Conservation (phyloP, 2,329 filamentous ascomycete species). For the Aspergillus jensenii region DNA sequence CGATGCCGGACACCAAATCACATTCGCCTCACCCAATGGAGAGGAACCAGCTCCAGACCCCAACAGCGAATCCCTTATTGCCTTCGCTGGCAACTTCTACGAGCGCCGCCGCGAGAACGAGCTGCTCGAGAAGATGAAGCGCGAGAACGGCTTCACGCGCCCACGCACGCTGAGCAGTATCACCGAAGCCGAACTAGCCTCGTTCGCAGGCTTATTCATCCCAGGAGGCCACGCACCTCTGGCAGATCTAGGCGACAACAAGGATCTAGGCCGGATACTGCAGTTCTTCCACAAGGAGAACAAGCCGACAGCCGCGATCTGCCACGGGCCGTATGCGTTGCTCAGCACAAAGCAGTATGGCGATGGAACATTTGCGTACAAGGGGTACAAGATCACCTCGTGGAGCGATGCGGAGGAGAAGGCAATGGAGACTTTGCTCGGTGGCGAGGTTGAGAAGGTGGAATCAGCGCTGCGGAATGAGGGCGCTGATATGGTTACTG, state of each 20-base stretch:
- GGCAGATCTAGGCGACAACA: conserved; percentile 41
- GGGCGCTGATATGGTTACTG: conserved; percentile 48
- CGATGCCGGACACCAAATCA: conserved; percentile 42
- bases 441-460: conserved; percentile 46
- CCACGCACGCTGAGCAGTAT: conserved; percentile 42
- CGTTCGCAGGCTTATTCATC: conserved; percentile 45
- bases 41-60: conserved; percentile 44
- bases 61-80: conserved; percentile 41
- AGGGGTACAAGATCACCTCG: conserved; percentile 47
- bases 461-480: conserved; percentile 39
- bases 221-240: conserved; percentile 49
- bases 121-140: conserved; percentile 46
- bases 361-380: conserved; percentile 42
- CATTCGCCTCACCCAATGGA: conserved; percentile 48
- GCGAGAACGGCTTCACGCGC: conserved; percentile 43
- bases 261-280: conserved; percentile 45
- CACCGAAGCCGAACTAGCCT: conserved; percentile 39
- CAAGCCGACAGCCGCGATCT: conserved; percentile 49
- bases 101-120: conserved; percentile 42
- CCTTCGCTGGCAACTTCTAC: conserved; percentile 49
- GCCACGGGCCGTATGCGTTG: conserved; percentile 49
- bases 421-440: conserved; percentile 45
- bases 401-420: conserved; percentile 50
- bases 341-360: conserved; percentile 42
- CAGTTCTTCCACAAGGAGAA: conserved; percentile 40